Conservation (phyloP, 192 early-diverging fungal genomes). For the Helicostylum pulchrum region DNA sequence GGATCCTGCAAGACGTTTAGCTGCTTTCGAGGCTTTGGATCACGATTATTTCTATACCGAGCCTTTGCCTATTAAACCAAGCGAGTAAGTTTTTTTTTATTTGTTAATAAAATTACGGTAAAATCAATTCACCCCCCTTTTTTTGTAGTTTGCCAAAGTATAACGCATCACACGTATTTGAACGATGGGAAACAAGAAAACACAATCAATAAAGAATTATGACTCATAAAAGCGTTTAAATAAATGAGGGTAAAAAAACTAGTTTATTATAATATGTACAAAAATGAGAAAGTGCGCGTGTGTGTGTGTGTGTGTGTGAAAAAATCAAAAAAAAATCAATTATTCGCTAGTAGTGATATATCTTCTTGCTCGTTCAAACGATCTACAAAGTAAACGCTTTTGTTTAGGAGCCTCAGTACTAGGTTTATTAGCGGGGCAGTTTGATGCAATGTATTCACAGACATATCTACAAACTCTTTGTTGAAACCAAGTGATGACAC, state of each 20-base stretch:
- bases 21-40: constrained; percentile 72
- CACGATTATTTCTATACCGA: constrained; percentile 77
- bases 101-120: background rate
- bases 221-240: background rate
- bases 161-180: constrained; percentile 75
- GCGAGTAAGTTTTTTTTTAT: constrained; percentile 42
- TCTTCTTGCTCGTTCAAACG: background rate
- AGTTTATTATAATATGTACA: background rate
- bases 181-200: constrained; percentile 38
- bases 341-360: background rate
- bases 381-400: background rate
- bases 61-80: constrained; percentile 66
- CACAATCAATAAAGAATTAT: background rate
- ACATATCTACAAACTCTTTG: background rate
- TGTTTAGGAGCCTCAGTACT: background rate
- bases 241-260: background rate
- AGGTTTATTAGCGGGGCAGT: background rate
- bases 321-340: background rate
- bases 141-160: constrained; percentile 58
- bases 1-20: constrained; percentile 70
- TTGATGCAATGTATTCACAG: background rate
- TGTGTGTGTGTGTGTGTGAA: background rate
- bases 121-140: background rate
- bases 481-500: background rate
- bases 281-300: background rate